Evolutionary conservation across 495 filamentous ascomycete species (phyloP), one percentile per base, ranked within the genome.

Genomic region (Filosporella fistucella): DNA sequence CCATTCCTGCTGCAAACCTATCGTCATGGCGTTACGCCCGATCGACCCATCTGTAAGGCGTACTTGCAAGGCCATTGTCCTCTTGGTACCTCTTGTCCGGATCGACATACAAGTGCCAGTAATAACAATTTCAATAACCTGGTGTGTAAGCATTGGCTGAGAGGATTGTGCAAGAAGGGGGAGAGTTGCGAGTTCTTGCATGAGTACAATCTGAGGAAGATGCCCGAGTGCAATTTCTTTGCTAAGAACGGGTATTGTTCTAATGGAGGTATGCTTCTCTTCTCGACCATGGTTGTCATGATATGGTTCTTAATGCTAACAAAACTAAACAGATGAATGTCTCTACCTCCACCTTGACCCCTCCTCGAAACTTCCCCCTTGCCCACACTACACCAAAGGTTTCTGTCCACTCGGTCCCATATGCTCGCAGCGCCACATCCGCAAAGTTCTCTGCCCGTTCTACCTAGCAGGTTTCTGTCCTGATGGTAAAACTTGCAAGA

Each of bases 91-190:
- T 68, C 74, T 18, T 95, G 89, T 55, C 81, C 88, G 1, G 88
- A 89, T 44, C 75, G 79, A 51, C 74, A 75, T 10, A 72, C 69
- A 10, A 67, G 68, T 1, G 69, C 67, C 1, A 73, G 67, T 20
- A 80, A 80, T 55, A 79, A 73, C 4, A 75, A 73, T 17, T 85
- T 80, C 55, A 82, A 82, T 57, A 81, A 75, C 12, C 76, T 96
- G 0, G 89, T 98, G 47, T 98, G 93, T 81, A 98, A 98, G 70
- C 93, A 97, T 77, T 98, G 94, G 82, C 81, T 97, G 54, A 86
- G 94, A 55, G 90, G 89, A 0, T 82, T 98, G 20, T 98, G 93
- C 75, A 98, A 97, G 65, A 97, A 97, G 66, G 94, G 91, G 28
- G 78, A 93, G 51, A 77, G 78, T 47, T 98, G 93, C 78, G 93